phyloP scores from a whole-genome alignment of 306 rosid genomes.

The Citrullus amarus region DNA sequence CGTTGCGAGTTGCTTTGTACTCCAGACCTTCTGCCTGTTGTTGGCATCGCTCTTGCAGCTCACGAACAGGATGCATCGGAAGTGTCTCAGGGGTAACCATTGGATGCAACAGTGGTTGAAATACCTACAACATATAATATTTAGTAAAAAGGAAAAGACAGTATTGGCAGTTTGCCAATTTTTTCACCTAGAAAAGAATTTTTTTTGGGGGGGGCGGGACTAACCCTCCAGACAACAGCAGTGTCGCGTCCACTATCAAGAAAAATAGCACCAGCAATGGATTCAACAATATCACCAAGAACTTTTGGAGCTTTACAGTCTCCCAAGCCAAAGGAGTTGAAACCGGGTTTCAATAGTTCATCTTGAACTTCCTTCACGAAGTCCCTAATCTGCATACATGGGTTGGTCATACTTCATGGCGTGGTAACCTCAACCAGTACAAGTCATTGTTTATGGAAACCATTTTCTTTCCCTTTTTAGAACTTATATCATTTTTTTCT shows the following conservation, averaged over 20 bases:
- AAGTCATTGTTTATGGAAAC: not conserved
- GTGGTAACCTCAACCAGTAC: not conserved
- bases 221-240: slow-evolving; percentile 70
- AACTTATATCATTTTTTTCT: not conserved
- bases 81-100: slow-evolving; percentile 99
- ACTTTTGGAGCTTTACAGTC: slow-evolving; percentile 99
- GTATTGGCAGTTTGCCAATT: not conserved
- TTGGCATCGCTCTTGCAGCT: slow-evolving; percentile 97
- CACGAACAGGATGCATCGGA: slow-evolving; percentile 99
- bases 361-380: slow-evolving; percentile 87
- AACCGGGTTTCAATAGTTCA: slow-evolving; percentile 74
- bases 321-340: slow-evolving; percentile 96
- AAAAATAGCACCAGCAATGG: slow-evolving; percentile 93
- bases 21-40: slow-evolving; percentile 98
- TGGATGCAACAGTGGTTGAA: slow-evolving; percentile 89
- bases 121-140: slow-evolving; percentile 33
- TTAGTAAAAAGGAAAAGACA: slow-evolving; percentile 5
- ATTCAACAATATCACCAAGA: slow-evolving; percentile 96
- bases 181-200: not conserved
- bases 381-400: slow-evolving; percentile 61
- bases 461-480: not conserved
- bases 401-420: not conserved
- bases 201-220: not conserved
- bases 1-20: slow-evolving; percentile 80
- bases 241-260: slow-evolving; percentile 80